Percentiles rank a stretch among this genome's conserved stretches.
phyloP scores from a whole-genome alignment of 1,284 basidiomycete genomes.

The Singerocomus inundabilis region DNA sequence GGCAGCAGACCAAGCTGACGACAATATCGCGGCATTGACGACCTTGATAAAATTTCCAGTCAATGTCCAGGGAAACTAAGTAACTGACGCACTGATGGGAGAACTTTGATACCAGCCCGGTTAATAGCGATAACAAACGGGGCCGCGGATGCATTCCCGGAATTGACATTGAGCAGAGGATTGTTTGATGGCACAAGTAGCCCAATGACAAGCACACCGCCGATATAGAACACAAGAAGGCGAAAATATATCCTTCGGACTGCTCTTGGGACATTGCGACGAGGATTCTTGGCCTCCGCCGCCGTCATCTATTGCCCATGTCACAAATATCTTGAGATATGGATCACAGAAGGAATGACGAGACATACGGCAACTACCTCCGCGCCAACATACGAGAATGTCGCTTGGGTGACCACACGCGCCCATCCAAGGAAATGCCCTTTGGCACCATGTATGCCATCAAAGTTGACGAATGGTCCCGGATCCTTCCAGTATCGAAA shows the following conservation, averaged over 20 bases:
- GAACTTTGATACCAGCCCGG: constrained; percentile 46
- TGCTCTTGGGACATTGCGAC: constrained; percentile 35
- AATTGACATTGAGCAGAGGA: constrained; percentile 34
- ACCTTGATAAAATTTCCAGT: constrained; percentile 52
- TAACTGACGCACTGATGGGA: constrained; percentile 42
- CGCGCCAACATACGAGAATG: constrained; percentile 53
- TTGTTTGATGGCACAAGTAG: constrained; percentile 48
- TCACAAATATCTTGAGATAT: not conserved
- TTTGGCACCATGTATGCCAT: constrained; percentile 25
- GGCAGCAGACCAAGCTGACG: constrained; percentile 55
- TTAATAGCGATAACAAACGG: constrained; percentile 52
- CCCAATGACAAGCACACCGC: constrained; percentile 46
- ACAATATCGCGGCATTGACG: constrained; percentile 43
- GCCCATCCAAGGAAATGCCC: constrained; percentile 47
- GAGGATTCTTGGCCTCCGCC: constrained; percentile 38
- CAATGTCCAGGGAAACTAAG: not conserved
- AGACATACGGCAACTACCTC: constrained; percentile 49
- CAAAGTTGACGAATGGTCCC: constrained; percentile 36
- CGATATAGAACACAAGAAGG: constrained; percentile 49
- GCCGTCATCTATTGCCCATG: constrained; percentile 41
- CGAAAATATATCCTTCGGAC: constrained; percentile 52
- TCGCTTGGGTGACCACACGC: constrained; percentile 37
- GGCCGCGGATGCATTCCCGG: constrained; percentile 37
- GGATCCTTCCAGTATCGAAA: constrained; percentile 47
- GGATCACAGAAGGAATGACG: not conserved